phyloP scores from a whole-genome alignment of 1,139 yeast species.

The Zygosaccharomyces sapae region DNA sequence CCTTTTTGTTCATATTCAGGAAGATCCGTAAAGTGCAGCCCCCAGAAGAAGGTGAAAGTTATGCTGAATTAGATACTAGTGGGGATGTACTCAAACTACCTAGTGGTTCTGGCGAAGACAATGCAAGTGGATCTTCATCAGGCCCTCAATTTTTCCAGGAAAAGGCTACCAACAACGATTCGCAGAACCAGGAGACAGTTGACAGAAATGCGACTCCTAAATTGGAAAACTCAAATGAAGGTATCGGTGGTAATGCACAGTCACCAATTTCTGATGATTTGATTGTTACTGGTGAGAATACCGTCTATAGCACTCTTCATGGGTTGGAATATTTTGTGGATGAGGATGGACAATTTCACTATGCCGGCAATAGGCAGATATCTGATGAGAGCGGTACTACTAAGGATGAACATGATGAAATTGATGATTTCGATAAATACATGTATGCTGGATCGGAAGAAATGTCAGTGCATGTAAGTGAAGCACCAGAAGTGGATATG shows the following conservation, averaged over 20 bases:
- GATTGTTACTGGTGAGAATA: constrained; percentile 20
- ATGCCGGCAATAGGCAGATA: constrained; percentile 18
- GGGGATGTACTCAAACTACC: not conserved
- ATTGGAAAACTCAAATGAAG: not conserved
- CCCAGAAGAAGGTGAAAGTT: not conserved
- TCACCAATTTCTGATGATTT: constrained; percentile 16
- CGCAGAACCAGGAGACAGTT: not conserved
- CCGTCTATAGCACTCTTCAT: constrained; percentile 22
- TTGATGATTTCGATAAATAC: constrained; percentile 12
- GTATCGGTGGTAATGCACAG: not conserved
- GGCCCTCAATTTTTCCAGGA: not conserved
- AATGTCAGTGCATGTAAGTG: constrained; percentile 5
- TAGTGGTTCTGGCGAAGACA: not conserved
- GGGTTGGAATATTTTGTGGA: constrained; percentile 25
- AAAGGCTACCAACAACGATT: not conserved
- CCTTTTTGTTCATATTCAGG: constrained; percentile 4
- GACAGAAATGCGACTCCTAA: not conserved
- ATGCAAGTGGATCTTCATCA: not conserved
- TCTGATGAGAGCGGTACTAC: constrained; percentile 13
- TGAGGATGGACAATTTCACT: constrained; percentile 27
- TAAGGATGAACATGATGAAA: constrained; percentile 9
- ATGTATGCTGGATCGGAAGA: constrained; percentile 12
- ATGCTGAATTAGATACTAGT: not conserved
- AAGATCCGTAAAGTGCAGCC: not conserved
- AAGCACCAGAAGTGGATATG: constrained; percentile 10